phyloP scores from a whole-genome alignment of 2,329 filamentous ascomycete genomes.

The Beauveria varroae region DNA sequence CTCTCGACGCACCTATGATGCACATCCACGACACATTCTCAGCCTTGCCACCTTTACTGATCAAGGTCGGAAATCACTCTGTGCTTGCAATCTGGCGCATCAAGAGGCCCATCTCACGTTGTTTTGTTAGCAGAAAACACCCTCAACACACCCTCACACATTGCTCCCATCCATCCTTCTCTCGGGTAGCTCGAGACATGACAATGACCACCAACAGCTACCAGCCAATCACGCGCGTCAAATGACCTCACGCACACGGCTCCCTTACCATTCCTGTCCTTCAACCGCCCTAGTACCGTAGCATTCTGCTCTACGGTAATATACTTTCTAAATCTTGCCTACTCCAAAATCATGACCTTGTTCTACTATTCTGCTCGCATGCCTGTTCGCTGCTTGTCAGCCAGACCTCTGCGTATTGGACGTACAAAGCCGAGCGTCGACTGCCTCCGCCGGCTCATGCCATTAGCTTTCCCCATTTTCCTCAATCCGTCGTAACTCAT shows the following conservation, averaged over 20 bases:
- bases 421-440: background rate
- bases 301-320: background rate
- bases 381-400: background rate
- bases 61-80: too few species aligned
- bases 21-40: too few species aligned
- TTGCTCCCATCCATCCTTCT: too few species aligned
- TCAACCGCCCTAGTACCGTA: too few species aligned
- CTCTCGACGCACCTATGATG: too few species aligned
- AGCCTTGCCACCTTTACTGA: too few species aligned
- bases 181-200: too few species aligned
- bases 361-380: background rate
- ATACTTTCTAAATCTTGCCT: background rate
- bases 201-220: background rate
- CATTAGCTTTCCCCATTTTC: background rate
- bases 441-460: background rate
- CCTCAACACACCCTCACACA: too few species aligned
- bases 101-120: too few species aligned
- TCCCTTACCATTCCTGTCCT: background rate
- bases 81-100: too few species aligned
- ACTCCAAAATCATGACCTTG: background rate
- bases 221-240: background rate
- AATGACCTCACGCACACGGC: background rate
- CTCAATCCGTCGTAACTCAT: background rate
- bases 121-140: too few species aligned
- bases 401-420: background rate